Base-by-base conservation (phyloP, 139 green algal genomes). In the Monoraphidium neglectum region DNA sequence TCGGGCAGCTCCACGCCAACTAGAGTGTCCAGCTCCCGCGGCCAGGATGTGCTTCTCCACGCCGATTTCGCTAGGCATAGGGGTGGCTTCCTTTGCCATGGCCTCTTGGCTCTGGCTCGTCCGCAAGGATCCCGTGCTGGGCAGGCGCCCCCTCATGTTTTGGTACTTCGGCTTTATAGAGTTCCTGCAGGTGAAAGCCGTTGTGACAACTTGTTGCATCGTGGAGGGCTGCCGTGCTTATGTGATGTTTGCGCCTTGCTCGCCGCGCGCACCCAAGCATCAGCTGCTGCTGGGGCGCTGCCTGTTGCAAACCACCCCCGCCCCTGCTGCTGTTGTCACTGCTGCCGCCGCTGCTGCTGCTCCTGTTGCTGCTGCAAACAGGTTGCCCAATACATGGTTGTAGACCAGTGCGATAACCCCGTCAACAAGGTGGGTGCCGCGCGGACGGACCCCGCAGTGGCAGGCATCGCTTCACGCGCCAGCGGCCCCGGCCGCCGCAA, bases 341-440 rank as follows among this genome's bases (percentile, higher is more conserved):
- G n/a, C n/a, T n/a, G n/a, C n/a, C n/a, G n/a, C n/a, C n/a, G n/a
- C n/a, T n/a, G n/a, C n/a, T n/a, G n/a, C n/a, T n/a, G n/a, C n/a
- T n/a, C n/a, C n/a, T n/a, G n/a, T n/a, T n/a, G n/a, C n/a, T n/a
- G n/a, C n/a, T n/a, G n/a, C n/a, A n/a, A n/a, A n/a, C n/a, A n/a
- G n/a, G n/a, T n/a, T n/a, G 70, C 70, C 12, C 70, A 77, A 30
- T 77, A 77, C 4, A n/a, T 46, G 33, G 70, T 77, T 24, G 70
- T 57, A 15, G 70, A 65, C 13, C 56, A 77, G 56, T 77, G 70
- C 64, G 56, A 57, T 38, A 77, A 32, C 70, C 46, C 16, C 4
- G 3, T 77, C 38, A 77, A 77, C 57, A 51, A 32, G 36, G 6
- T 59, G 37, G 16, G 21, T 16, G n/a, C 63, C 56, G 38, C 66